Conservation (phyloP, 2,329 filamentous ascomycete genomes). For the Xylariaceae sp. region DNA sequence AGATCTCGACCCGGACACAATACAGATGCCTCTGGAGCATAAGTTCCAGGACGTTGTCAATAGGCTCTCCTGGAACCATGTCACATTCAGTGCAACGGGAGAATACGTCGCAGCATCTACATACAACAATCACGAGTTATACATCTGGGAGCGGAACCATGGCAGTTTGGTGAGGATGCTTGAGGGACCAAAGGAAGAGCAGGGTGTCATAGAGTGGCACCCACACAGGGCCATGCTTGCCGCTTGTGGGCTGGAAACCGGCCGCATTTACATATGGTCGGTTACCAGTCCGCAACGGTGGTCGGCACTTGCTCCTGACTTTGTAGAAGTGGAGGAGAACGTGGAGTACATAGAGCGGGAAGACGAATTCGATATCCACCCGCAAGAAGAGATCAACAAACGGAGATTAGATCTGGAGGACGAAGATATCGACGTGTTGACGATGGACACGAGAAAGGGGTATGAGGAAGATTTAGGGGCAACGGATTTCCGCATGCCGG, state of each 20-base stretch:
- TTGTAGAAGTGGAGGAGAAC: conserved; percentile 96
- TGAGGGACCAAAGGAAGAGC: conserved; percentile 92
- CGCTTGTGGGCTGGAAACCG: conserved; percentile 87
- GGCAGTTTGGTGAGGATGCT: conserved; percentile 95
- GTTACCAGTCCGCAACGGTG: conserved; percentile 93
- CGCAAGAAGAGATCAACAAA: conserved; percentile 89
- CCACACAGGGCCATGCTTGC: conserved; percentile 80
- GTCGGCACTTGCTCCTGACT: conserved; percentile 95
- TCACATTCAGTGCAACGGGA: conserved; percentile 87
- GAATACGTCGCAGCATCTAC: conserved; percentile 96
- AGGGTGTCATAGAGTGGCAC: conserved; percentile 97
- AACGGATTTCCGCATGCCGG: conserved; percentile 78
- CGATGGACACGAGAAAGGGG: conserved; percentile 61
- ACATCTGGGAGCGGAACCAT: conserved; percentile 93
- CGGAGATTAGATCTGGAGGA: conserved; percentile 86
- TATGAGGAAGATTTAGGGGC: conserved; percentile 53
- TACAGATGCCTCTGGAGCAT: conserved; percentile 88
- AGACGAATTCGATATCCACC: conserved; percentile 97
- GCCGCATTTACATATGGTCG: conserved; percentile 92
- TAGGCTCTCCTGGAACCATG: conserved; percentile 90
- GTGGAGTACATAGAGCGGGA: conserved; percentile 93
- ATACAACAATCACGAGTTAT: conserved; percentile 97
- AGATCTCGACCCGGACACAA: conserved; percentile 74
- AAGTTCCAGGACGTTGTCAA: conserved; percentile 99
- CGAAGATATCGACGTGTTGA: conserved; percentile 86